Conservation (phyloP, 2,329 filamentous ascomycete species). For the Cladosporium sphaerospermum region DNA sequence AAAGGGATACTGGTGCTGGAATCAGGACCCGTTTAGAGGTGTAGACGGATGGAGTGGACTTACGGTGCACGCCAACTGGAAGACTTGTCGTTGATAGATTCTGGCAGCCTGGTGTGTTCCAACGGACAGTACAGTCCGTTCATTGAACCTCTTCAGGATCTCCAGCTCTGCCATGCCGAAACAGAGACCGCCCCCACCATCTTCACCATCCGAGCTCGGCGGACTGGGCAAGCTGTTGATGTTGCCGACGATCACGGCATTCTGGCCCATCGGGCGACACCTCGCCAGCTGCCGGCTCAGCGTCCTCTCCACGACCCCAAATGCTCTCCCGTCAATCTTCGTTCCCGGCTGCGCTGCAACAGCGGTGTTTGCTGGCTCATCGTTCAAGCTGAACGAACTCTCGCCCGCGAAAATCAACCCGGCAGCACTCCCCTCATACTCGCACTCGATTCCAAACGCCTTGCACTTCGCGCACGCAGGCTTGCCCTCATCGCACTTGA, state of each 20-base stretch:
- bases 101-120: constrained; percentile 20
- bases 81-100: constrained; percentile 18
- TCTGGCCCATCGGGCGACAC: background rate
- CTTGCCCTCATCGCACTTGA: constrained; percentile 53
- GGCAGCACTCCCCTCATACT: constrained; percentile 33
- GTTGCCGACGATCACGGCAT: background rate
- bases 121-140: constrained; percentile 21
- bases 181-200: constrained; percentile 4
- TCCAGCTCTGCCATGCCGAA: constrained; percentile 15
- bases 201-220: constrained; percentile 13
- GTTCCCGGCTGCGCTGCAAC: background rate
- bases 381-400: constrained; percentile 16
- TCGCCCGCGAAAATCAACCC: constrained; percentile 20
- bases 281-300: background rate
- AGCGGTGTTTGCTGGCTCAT: background rate
- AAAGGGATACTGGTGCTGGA: constrained; percentile 40
- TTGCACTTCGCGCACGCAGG: constrained; percentile 46
- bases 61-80: constrained; percentile 13
- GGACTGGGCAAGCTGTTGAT: constrained; percentile 3
- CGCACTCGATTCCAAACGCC: constrained; percentile 44
- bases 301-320: too few species aligned
- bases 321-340: background rate
- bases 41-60: background rate
- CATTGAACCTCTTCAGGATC: constrained; percentile 20
- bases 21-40: background rate